Evolutionary conservation across 257 asterid genomes (phyloP), one percentile per base, ranked within the genome.

Genomic region (Linaria vulgaris): DNA sequence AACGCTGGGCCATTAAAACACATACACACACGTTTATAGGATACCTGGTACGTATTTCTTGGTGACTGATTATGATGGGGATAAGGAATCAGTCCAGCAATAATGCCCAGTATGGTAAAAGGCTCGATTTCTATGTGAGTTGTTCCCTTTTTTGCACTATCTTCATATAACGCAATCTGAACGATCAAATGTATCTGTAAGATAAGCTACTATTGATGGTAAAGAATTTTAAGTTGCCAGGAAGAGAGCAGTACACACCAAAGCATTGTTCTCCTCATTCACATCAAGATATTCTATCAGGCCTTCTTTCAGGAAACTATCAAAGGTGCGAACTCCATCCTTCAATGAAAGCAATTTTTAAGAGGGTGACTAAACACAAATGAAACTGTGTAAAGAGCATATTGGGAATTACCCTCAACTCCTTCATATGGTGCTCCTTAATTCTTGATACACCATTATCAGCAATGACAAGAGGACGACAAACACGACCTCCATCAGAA

Each of bases 51-150:
- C 24, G 99, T 92, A 79, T 92, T 92, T 78, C 99, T 83, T 57
- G 99, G 99, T 20, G 99, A 92, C 83, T 92, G 99, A 69, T 89
- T 92, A 83, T 92, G 99, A 84, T 92, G 99, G 61, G 99, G 99
- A 81, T 82, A 92, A 58, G 99, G 99, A 66, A 92, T 92, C 87
- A 92, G 77, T 61, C 99, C 99, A 64, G 99, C 99, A 71, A 74
- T 57, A 22, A 87, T 87, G 63, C 99, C 96, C 61, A 92, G 75
- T 76, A 92, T 89, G 65, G 99, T 92, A 67, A 92, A 82, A 69
- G 99, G 99, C 74, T 92, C 99, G 56, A 92, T 92, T 84, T 92
- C 99, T 68, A 92, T 83, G 71, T 92, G 99, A 59, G 99, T 89
- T 16, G 95, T 83, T 72, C 70, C 88, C 19, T 82, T 82, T 47